Base-by-base conservation (phyloP, 768 basidiomycete genomes). In the Lentinus brumalis region DNA sequence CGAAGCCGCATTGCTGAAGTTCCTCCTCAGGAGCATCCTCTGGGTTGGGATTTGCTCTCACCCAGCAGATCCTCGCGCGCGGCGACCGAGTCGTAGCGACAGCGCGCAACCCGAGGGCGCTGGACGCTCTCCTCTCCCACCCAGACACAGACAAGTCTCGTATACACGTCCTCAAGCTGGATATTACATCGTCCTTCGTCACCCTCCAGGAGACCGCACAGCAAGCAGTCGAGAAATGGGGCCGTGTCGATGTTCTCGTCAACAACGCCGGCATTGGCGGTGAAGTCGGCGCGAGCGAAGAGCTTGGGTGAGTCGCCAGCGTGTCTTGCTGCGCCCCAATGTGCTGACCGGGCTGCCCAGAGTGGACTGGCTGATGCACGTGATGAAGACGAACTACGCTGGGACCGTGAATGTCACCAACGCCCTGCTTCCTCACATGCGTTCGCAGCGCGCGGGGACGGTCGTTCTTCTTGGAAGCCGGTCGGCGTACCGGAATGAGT, bases 151-250 rank as follows among this genome's bases (percentile, higher is more conserved):
- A 71, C 18, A 57, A 68, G 15, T 68, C 71, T 4, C 78, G 80
- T 51, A 69, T 86, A 15, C 71, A 76, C 29, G 71, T 76, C 2
- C 59, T 85, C 5, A 72, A 80, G 57, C 72, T 88, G 0, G 86
- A 89, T 67, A 76, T 88, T 1, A 78, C 81, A 1, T 54, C 45
- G 4, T 73, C 76, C 31, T 78, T 79, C 5, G 74, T 76, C 15
- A 74, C 76, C 6, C 69, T 69, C 3, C 56, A 61, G 6, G 77
- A 74, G 29, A 73, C 80, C 11, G 65, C 58, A 3, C 70, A 78
- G 32, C 64, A 76, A 42, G 74, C 71, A 0, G 50, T 74, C 8
- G 53, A 41, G 7, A 30, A 71, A 26, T 76, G 70, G 63, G 68
- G 70, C 1, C 66, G 65, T 10, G 67, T 77, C n/a, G 74, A 77